A percentile compares a stretch with the other conserved stretches of the same genome.
Conservation (phyloP, 768 basidiomycete genomes). For the Lactifluus subvellereus region DNA sequence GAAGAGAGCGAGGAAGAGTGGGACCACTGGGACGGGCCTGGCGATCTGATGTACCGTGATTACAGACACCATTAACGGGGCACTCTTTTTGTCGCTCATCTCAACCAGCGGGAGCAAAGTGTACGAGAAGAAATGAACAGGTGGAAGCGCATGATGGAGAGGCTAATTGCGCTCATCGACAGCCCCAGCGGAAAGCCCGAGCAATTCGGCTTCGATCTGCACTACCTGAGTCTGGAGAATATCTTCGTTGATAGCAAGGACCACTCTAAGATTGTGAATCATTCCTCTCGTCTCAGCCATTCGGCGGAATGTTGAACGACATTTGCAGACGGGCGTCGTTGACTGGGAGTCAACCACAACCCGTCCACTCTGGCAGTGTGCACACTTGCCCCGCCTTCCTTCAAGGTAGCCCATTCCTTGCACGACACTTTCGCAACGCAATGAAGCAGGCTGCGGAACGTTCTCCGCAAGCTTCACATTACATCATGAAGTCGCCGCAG, state of each 20-base stretch:
- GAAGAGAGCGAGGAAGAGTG: conserved; percentile 79
- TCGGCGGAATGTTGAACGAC: conserved; percentile 7
- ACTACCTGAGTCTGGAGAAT: conserved; percentile 82
- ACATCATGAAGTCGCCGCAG: conserved; percentile 25
- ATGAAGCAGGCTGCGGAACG: conserved; percentile 40
- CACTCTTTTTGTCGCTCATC: conserved; percentile 74
- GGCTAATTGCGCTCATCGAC: conserved; percentile 36
- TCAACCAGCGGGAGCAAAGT: conserved; percentile 52
- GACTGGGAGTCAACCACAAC: conserved; percentile 92
- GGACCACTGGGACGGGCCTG: conserved; percentile 55
- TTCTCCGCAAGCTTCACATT: conserved; percentile 22
- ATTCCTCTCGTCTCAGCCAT: conserved; percentile 17
- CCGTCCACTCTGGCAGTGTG: conserved; percentile 78
- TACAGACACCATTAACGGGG: conserved; percentile 76
- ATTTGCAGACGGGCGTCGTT: conserved; percentile 69
- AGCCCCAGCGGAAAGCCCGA: conserved; percentile 37
- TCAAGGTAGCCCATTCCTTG: conserved; percentile 69
- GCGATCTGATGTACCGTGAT: conserved; percentile 75
- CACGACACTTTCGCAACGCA: conserved; percentile 61
- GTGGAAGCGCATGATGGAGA: conserved; percentile 65
- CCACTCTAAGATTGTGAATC: conserved; percentile 61
- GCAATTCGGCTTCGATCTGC: conserved; percentile 76
- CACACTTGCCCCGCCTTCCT: conserved; percentile 79
- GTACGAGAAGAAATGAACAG: conserved; percentile 67
- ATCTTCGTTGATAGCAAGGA: conserved; percentile 75